Evolutionary conservation across 2,329 filamentous ascomycete genomes (phyloP), one percentile per base, ranked within the genome.

Genomic region (Atkinsonella hypoxylon): DNA sequence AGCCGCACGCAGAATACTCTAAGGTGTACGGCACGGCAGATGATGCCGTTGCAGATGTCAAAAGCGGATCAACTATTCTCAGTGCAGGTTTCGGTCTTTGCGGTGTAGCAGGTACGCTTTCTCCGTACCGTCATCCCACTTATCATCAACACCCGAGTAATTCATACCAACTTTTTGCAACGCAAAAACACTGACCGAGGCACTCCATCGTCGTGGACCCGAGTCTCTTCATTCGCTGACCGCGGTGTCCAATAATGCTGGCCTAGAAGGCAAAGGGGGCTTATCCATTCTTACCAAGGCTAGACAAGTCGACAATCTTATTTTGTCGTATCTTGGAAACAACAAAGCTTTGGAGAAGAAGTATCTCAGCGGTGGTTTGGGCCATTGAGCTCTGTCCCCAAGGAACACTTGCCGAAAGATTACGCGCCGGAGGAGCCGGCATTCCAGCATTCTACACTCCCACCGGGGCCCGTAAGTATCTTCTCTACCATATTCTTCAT

Each of bases 81-180:
- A 88, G 85, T 61, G 83, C 86, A 15, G 87, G 87, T 1, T 91
- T 91, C 64, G 87, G 87, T n/a, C 76, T 91, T 12, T 90, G 85
- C 58, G 87, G 87, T 56, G 83, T 89, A 17, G 80, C 82, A 68
- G 50, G 70, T 59, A 45, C 12, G n/a, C 45, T n/a, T 18, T 42
- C 11, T 39, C 17, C 31, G n/a, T 9, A 15, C 7, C 6, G 3
- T 41, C 9, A n/a, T 17, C 10, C 39, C 30, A 11, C 22, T 22
- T 2, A 36, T 36, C 11, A 4, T 22, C 20, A 22, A 5, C 20
- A 22, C 20, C 5, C 20, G 20, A 22, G 5, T 22, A 22, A 22
- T 22, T 22, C 20, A 22, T 5, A 22, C 20, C 20, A 22, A 22
- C 20, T 22, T 22, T 22, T 22, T 22, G 20, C 20, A 22, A 22